Evolutionary conservation across 2,329 filamentous ascomycete species (phyloP).

Genomic region (Claviceps monticola): DNA sequence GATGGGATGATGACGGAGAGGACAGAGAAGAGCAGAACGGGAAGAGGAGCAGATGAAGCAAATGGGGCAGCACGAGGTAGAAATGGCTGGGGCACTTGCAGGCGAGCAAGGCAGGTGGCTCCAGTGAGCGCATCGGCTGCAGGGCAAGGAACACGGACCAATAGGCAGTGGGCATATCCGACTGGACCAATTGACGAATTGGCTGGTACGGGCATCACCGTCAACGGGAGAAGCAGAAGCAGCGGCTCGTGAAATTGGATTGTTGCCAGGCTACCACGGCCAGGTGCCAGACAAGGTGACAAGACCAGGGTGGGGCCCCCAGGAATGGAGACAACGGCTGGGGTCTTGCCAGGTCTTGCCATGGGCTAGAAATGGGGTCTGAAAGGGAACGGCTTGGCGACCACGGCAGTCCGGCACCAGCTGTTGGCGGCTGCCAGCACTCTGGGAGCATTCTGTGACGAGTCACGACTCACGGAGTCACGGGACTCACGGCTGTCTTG

Average conservation of each 20-base stretch:
- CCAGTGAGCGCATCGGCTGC: neutral
- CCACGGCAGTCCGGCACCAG: slow-evolving; percentile 1
- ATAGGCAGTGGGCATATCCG: neutral
- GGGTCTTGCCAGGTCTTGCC: neutral
- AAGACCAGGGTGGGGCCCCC: neutral
- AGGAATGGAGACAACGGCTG: neutral
- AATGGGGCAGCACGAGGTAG: slow-evolving; percentile 2
- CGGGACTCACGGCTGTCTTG: too few relatives aligned
- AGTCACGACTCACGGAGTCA: too few relatives aligned
- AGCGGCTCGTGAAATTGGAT: neutral
- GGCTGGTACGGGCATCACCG: neutral
- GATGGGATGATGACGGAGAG: slow-evolving; percentile 7
- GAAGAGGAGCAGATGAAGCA: slow-evolving; percentile 1
- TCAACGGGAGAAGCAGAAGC: neutral
- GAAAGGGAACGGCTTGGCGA: neutral
- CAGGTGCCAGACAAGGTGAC: neutral
- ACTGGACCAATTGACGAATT: neutral
- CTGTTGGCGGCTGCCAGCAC: neutral
- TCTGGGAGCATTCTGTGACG: neutral
- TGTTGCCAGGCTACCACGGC: neutral
- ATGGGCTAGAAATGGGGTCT: neutral
- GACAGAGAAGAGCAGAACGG: neutral
- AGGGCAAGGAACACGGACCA: neutral
- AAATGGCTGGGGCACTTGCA: slow-evolving; percentile 2
- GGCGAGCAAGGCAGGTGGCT: neutral